These are phyloP conservation scores for Podospora australis DNA, from an alignment of 495 filamentous ascomycete species.

Conservation along the genomic window DNA sequence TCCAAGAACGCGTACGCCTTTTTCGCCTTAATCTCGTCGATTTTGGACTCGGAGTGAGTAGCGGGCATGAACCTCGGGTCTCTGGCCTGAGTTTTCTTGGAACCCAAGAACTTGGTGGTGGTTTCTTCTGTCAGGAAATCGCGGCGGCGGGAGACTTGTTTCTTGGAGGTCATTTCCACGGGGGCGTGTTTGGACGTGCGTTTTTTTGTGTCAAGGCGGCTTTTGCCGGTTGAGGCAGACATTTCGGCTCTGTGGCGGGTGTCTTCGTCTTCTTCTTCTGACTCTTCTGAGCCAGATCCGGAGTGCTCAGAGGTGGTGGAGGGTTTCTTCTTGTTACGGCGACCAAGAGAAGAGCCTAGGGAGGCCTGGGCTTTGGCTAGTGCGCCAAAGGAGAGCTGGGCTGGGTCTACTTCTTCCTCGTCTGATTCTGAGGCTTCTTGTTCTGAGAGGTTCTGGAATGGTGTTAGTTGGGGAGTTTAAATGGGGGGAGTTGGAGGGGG, in stretches of 20 bases:
- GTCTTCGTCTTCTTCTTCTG: constrained; percentile 10
- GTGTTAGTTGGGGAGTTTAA: too few relatives aligned
- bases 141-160: constrained; percentile 71
- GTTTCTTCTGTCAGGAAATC: constrained; percentile 56
- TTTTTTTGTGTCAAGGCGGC: constrained; percentile 38
- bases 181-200: constrained; percentile 76
- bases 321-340: not conserved
- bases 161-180: constrained; percentile 69
- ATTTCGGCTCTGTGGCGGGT: not conserved
- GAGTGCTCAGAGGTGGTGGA: constrained; percentile 23
- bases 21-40: constrained; percentile 50
- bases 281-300: constrained; percentile 11
- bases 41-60: constrained; percentile 13
- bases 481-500: too few relatives aligned
- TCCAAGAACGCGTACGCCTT: constrained; percentile 80
- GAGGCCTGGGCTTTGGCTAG: constrained; percentile 77
- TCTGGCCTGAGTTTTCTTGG: constrained; percentile 53
- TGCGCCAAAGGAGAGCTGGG: constrained; percentile 74
- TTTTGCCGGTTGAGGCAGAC: constrained; percentile 4
- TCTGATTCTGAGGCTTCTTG: constrained; percentile 30
- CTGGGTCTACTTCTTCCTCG: constrained; percentile 34
- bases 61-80: constrained; percentile 80
- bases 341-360: constrained; percentile 26
- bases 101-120: too few relatives aligned
- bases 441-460: too few relatives aligned